Conservation (phyloP, 2,329 filamentous ascomycete species). For the Penicillium sp. region DNA sequence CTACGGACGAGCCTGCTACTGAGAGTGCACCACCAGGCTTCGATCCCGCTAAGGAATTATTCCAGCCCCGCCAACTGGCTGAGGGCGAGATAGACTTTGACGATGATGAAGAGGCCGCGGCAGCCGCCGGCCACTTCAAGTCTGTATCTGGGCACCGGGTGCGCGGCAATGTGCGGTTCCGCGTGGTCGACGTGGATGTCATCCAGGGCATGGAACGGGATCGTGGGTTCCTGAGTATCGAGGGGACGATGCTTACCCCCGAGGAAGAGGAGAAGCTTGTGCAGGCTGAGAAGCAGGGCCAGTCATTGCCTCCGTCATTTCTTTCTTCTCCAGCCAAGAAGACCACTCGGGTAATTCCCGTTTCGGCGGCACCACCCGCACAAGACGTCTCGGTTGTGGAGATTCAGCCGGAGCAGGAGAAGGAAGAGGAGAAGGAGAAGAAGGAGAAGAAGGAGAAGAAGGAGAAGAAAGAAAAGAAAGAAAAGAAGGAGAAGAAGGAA, state of each 20-base stretch:
- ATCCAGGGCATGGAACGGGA: conserved; percentile 64
- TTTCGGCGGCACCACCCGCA: conserved; percentile 11
- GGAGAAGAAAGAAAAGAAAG: conserved; percentile 11
- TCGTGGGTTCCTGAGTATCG: conserved; percentile 76
- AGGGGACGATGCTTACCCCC: conserved; percentile 75
- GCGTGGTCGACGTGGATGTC: conserved; percentile 75
- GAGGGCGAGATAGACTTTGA: conserved; percentile 32
- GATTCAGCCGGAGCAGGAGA: conserved; percentile 12
- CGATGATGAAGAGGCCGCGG: conserved; percentile 48
- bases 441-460: conserved; percentile 3
- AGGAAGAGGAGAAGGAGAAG: neutral
- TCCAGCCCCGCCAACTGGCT: conserved; percentile 35
- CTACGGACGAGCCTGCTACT: conserved; percentile 26
- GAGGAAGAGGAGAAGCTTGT: conserved; percentile 61
- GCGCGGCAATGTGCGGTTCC: conserved; percentile 66
- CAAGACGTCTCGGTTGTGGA: conserved; percentile 17
- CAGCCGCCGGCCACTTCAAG: conserved; percentile 67
- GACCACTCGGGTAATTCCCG: conserved; percentile 21
- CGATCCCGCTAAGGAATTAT: conserved; percentile 39
- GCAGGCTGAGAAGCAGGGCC: conserved; percentile 48
- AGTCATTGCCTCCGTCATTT: conserved; percentile 28
- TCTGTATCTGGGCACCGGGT: conserved; percentile 66
- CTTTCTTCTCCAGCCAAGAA: conserved; percentile 9
- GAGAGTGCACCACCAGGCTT: conserved; percentile 21
- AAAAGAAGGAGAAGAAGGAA: conserved; percentile 7